A percentile compares a stretch with the other conserved stretches of the same genome.
Conservation (phyloP, 345 rosid species). For the Pugionium dolabratum region DNA sequence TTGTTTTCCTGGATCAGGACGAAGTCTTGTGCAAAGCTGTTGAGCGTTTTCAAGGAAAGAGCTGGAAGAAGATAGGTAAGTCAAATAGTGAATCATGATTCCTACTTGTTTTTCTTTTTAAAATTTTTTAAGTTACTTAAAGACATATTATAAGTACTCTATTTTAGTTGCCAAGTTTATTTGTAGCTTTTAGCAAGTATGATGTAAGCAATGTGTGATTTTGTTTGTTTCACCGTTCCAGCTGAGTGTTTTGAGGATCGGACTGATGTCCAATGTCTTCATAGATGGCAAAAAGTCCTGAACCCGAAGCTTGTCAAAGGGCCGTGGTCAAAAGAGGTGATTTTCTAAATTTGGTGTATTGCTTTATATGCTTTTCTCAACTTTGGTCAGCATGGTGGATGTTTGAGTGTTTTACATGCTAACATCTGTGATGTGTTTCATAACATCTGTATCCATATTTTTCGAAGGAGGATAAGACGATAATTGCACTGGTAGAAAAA, state of each 20-base stretch:
- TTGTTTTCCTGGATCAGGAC: slow-evolving; percentile 53
- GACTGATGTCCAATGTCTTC: slow-evolving; percentile 99
- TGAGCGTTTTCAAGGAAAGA: slow-evolving; percentile 95
- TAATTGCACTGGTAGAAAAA: slow-evolving; percentile 75
- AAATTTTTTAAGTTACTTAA: too few species aligned
- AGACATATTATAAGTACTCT: not conserved
- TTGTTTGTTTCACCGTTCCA: slow-evolving; percentile 46
- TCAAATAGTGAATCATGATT: slow-evolving; percentile 6
- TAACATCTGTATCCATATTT: slow-evolving; percentile 25
- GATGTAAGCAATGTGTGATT: slow-evolving; percentile 40
- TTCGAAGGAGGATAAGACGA: slow-evolving; percentile 77
- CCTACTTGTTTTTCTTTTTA: slow-evolving; percentile 2
- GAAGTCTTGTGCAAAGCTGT: slow-evolving; percentile 92
- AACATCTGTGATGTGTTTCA: slow-evolving; percentile 6
- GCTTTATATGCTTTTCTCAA: slow-evolving; percentile 16
- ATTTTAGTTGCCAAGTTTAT: slow-evolving; percentile 8
- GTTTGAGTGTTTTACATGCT: slow-evolving; percentile 4
- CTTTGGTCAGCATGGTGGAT: slow-evolving; percentile 1
- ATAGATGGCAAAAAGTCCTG: slow-evolving; percentile 99
- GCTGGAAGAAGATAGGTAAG: slow-evolving; percentile 98
- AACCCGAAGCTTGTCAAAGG: slow-evolving; percentile 99
- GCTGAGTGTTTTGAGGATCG: slow-evolving; percentile 98
- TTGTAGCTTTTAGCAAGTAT: slow-evolving; percentile 8
- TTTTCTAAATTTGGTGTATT: slow-evolving; percentile 27
- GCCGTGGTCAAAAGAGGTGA: slow-evolving; percentile 99